Conservation (phyloP, 306 rosid species). For the Erythrophleum fordii region DNA sequence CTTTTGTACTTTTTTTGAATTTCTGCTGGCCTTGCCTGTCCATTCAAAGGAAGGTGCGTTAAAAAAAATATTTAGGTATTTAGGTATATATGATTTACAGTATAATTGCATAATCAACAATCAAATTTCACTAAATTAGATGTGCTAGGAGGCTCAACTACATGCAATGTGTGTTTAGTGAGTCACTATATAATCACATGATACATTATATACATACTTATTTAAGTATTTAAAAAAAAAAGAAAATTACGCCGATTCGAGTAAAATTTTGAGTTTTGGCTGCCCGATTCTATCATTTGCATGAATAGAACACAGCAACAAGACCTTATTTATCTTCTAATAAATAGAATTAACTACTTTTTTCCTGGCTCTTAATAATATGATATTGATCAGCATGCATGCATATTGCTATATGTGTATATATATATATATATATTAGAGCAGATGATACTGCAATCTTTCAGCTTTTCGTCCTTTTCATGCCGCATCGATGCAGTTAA, state of each 20-base stretch:
- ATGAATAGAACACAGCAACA: neutral
- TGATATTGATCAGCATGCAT: constrained; percentile 44
- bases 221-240: too few relatives aligned
- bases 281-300: constrained; percentile 2
- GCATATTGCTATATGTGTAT: constrained; percentile 19
- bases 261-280: too few relatives aligned
- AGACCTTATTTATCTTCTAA: neutral
- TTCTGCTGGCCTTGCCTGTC: constrained; percentile 68
- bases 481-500: constrained; percentile 36
- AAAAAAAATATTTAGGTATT: too few relatives aligned
- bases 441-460: constrained; percentile 33
- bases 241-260: too few relatives aligned
- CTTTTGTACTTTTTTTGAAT: constrained; percentile 62
- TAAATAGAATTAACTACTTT: constrained; percentile 35
- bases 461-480: constrained; percentile 52
- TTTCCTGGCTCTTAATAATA: constrained; percentile 12
- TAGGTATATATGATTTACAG: too few relatives aligned
- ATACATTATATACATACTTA: too few relatives aligned
- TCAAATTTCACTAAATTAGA: neutral
- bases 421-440: constrained; percentile 18
- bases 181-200: too few relatives aligned
- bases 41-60: constrained; percentile 69
- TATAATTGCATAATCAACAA: neutral
- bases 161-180: neutral
- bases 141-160: neutral